A percentile compares a stretch with the other conserved stretches of the same genome.
phyloP scores from a whole-genome alignment of 306 rosid genomes.

The Acacia crassicarpa region DNA sequence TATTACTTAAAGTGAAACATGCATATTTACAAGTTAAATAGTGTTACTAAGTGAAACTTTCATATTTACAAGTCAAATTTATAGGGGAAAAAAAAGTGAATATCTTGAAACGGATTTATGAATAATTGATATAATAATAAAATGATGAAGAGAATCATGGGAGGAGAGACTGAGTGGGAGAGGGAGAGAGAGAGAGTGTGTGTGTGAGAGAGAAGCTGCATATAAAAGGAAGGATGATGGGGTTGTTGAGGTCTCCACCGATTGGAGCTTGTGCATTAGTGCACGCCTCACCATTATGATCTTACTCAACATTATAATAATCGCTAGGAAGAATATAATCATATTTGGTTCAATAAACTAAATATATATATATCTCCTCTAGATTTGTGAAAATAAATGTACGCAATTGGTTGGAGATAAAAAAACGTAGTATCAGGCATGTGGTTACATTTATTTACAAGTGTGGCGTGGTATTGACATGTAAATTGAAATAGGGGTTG shows the following conservation, averaged over 20 bases:
- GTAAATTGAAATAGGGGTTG: neutral
- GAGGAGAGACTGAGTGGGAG: neutral
- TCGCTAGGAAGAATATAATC: neutral
- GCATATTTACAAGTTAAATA: too few relatives aligned
- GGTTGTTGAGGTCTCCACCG: neutral
- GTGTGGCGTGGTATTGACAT: neutral
- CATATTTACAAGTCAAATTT: too few relatives aligned
- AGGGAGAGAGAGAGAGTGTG: neutral
- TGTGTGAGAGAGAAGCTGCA: neutral
- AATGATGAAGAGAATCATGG: neutral
- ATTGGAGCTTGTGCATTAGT: neutral
- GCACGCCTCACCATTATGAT: neutral
- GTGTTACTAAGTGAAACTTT: too few relatives aligned
- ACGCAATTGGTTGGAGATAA: neutral
- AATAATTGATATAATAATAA: neutral
- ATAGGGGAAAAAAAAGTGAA: too few relatives aligned
- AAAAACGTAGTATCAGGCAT: too few relatives aligned
- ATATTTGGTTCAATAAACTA: neutral
- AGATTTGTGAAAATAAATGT: neutral
- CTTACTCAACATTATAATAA: neutral
- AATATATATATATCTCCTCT: neutral
- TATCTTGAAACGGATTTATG: too few relatives aligned
- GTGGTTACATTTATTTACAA: too few relatives aligned
- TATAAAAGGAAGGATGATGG: neutral
- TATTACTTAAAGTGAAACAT: too few relatives aligned